Base-by-base conservation (phyloP, 805 yeast species). In the Candida odintsovae region DNA sequence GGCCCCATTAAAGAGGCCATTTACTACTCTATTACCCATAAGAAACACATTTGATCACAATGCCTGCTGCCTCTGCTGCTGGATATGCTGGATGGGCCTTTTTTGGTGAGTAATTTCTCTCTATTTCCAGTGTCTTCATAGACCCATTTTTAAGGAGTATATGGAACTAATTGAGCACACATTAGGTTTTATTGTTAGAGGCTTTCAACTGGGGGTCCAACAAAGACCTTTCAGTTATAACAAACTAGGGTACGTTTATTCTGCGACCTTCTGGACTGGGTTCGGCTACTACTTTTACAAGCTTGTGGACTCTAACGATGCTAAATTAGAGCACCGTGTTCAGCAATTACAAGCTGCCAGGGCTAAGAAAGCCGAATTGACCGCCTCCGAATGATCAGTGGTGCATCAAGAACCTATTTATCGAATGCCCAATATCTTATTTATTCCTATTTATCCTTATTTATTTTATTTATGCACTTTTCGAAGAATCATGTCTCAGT, bases 191-290 rank as follows among this genome's bases (percentile, higher is more conserved):
- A 57, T 64, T 33, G 73, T 67, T 12, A 71, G 77, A 63, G 72
- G 70, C 4, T 68, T 67, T 52, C 77, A 73, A 55, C 49, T 68
- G 48, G 77, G 76, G 31, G 59, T 73, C 26, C 62, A 70, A 53
- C 67, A 70, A 50, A 67, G 66, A 46, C 72, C 76, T 25, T 55
- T 67, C 48, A 47, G 61, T 6, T 59, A 59, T 47, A 61, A 65
- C 44, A 74, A 72, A 41, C 44, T 64, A 48, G 77, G 74, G 16
- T 72, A 68, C 48, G 64, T 66, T 5, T 66, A 63, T 47, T 71
- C 76, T 16, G 76, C 71, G n/a, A 73, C 66, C 6, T 59, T 68
- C 47, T 71, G 76, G 71, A 64, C 68, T 5, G 73, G 66, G 2
- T 44, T 71, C 28, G 77, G 77, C 0, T 70, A 70, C 48, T 50